Base-by-base conservation (phyloP, 1,284 basidiomycete species). In the Puccinia brachypodii region DNA sequence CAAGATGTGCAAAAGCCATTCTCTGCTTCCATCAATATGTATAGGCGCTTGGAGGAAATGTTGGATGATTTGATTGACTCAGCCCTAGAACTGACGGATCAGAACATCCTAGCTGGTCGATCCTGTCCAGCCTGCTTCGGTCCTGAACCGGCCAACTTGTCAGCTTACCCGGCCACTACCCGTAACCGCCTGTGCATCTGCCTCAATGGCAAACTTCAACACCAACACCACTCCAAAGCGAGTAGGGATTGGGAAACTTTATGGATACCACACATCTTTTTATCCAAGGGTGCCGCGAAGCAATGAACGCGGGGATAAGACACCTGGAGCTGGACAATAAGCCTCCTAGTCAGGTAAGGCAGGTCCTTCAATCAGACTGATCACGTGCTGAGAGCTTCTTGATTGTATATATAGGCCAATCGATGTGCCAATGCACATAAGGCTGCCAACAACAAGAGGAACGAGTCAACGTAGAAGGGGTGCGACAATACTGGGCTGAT, bases 401-500 rank as follows among this genome's bases (percentile, higher is more conserved):
- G 25, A 4, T 62, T 13, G 2, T 2, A 62, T 62, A 4, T 19
- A 33, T 22, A 64, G 62, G 62, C 36, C 4, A 42, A 73, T 73
- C 19, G 44, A 33, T 73, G 69, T 36, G 33, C 69, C 4, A 25
- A 73, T 38, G 50, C 50, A 33, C 69, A 73, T 42, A 73, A 28
- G 31, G 44, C 69, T 22, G 69, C 69, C 44, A 31, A 72, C 25
- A 40, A 72, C 28, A 47, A 42, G 42, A 40, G 69, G 25, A 72
- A 50, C 28, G 38, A 42, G 2, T 72, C 69, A 22, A 72, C 69
- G 3, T 72, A 40, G 69, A 42, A 50, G 40, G 38, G 28, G 2
- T 72, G 69, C 44, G 69, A 72, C 28, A 40, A 72, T 31, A 72
- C 69, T 13, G 69, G 36, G 16, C 44, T 71, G 9, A 71, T 71